Evolutionary conservation across 2,329 filamentous ascomycete species (phyloP).

Genomic region (Penicillium sp.): DNA sequence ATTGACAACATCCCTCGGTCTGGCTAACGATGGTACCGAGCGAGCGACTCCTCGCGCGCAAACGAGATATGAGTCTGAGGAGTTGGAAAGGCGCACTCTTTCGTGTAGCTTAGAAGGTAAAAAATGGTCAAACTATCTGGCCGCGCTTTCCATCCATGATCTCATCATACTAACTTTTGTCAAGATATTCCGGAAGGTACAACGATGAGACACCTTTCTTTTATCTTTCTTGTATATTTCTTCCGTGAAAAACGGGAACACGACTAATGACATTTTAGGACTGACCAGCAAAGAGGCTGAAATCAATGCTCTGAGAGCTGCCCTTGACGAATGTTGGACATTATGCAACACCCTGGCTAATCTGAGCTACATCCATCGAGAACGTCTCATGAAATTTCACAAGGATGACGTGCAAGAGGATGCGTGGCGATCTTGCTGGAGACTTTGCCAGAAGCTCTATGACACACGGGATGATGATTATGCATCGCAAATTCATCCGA

Average conservation of each 20-base stretch:
- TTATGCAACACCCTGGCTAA: conserved; percentile 86
- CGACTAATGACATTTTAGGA: conserved; percentile 32
- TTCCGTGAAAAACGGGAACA: neutral
- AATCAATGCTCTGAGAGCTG: conserved; percentile 65
- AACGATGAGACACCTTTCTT: conserved; percentile 3
- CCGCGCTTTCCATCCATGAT: conserved; percentile 5
- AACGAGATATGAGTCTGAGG: conserved; percentile 70
- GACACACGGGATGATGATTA: conserved; percentile 70
- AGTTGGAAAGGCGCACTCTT: conserved; percentile 50
- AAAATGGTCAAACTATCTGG: conserved; percentile 37
- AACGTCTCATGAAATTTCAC: conserved; percentile 71
- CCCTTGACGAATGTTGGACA: conserved; percentile 86
- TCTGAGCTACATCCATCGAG: conserved; percentile 77
- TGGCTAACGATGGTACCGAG: conserved; percentile 62
- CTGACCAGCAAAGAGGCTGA: conserved; percentile 53
- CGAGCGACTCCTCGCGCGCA: conserved; percentile 77
- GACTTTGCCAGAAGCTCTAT: conserved; percentile 83
- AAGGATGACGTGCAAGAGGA: conserved; percentile 76
- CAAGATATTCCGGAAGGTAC: conserved; percentile 36
- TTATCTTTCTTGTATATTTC: too few species aligned
- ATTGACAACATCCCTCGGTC: conserved; percentile 70
- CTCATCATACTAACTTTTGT: conserved; percentile 10
- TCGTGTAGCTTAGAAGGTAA: conserved; percentile 76
- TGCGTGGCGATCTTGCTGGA: conserved; percentile 93
- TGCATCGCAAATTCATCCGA: conserved; percentile 65